Conservation (phyloP, 495 filamentous ascomycete species). For the Tuber brumale region DNA sequence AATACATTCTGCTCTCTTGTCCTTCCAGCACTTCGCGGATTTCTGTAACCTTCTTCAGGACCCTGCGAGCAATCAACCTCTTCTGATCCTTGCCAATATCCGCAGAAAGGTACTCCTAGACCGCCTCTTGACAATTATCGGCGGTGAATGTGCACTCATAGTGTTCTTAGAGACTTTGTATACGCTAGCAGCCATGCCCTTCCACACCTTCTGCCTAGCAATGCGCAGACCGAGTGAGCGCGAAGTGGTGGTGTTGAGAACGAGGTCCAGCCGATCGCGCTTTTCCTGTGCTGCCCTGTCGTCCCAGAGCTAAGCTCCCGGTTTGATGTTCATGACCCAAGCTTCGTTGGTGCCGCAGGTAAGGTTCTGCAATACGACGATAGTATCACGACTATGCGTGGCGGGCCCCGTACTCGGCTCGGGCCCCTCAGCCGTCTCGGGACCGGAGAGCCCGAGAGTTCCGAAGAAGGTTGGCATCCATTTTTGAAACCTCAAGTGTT, state of each 20-base stretch:
- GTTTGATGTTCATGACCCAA: slow-evolving; percentile 89
- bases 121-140: slow-evolving; percentile 63
- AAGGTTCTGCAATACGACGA: too few relatives aligned
- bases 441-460: slow-evolving; percentile 54
- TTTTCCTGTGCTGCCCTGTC: slow-evolving; percentile 73
- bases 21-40: too few relatives aligned
- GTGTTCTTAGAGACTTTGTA: slow-evolving; percentile 78
- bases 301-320: too few relatives aligned
- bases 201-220: slow-evolving; percentile 89
- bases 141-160: slow-evolving; percentile 72
- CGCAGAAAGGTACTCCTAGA: slow-evolving; percentile 63
- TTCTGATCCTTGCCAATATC: slow-evolving; percentile 52
- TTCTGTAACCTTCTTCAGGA: too few relatives aligned
- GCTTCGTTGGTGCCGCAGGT: slow-evolving; percentile 73
- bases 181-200: slow-evolving; percentile 50
- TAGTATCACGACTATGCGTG: too few relatives aligned
- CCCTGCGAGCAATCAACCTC: slow-evolving; percentile 62
- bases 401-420: too few relatives aligned
- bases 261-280: slow-evolving; percentile 67
- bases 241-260: slow-evolving; percentile 74
- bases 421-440: slow-evolving; percentile 36
- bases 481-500: slow-evolving; percentile 67
- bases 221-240: too few relatives aligned
- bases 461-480: slow-evolving; percentile 84
- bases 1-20: too few relatives aligned